phyloP scores from a whole-genome alignment of 2,329 filamentous ascomycete species.

The Aschersonia sp. region DNA sequence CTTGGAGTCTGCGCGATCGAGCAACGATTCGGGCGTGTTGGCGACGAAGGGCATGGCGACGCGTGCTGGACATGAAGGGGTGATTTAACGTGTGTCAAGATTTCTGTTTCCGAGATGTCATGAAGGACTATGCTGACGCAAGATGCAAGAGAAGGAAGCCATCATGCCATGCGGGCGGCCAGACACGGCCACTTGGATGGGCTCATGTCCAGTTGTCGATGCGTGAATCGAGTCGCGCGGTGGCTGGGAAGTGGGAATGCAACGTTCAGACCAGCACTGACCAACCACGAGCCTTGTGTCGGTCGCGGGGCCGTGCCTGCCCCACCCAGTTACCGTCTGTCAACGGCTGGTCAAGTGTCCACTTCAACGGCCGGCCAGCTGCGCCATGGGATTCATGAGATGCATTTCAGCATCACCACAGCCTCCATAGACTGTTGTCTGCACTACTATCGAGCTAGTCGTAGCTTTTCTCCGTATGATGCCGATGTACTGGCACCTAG shows the following conservation, averaged over 20 bases:
- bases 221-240: not conserved
- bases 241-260: not conserved
- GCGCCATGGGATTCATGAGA: not conserved
- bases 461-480: too few relatives aligned
- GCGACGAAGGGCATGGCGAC: conserved; percentile 23
- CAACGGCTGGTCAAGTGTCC: not conserved
- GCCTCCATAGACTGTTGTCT: too few relatives aligned
- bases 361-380: not conserved
- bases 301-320: not conserved
- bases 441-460: too few relatives aligned
- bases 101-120: too few relatives aligned
- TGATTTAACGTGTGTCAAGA: too few relatives aligned
- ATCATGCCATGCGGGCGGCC: too few relatives aligned
- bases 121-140: too few relatives aligned
- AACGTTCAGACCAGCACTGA: not conserved
- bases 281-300: not conserved
- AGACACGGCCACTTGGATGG: too few relatives aligned
- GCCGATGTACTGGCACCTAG: too few relatives aligned
- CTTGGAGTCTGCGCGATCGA: conserved; percentile 72
- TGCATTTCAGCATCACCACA: too few relatives aligned
- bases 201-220: not conserved
- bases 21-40: conserved; percentile 64
- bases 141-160: too few relatives aligned
- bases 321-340: not conserved
- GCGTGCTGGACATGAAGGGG: not conserved